Base-by-base conservation (phyloP, 2,329 filamentous ascomycete species). In the Paraphaeosphaeria minitans region DNA sequence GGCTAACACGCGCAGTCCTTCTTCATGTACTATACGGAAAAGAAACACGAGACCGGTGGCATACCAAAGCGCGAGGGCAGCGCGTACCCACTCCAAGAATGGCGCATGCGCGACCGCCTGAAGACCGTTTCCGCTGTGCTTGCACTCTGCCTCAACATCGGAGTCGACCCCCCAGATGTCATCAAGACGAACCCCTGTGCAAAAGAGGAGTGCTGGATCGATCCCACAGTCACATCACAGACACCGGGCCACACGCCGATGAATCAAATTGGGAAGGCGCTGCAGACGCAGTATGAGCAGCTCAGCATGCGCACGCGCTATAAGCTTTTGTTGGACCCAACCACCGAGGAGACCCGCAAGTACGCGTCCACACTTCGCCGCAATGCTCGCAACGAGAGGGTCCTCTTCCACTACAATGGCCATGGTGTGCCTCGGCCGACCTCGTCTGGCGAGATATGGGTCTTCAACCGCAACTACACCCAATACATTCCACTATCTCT, bases 21-120 rank as follows among this genome's bases (percentile, higher is more conserved):
- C 87, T 98, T 97, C 82, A 98, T 98, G 94, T 99, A 99, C 79
- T 99, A 91, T 78, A 97, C 94, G 63, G 95, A 99, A 78, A 98
- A 98, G 78, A 89, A 94, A 54, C 95, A 99, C 78, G 95, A 98
- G 75, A 95, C 92, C 22, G 94, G 92, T 37, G 95, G 93, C 22
- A 92, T 93, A 66, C 92, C 93, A 16, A 92, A 93, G 73, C 79
- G 80, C 58, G 80, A 82, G 21, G 80, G 80, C 57, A 80, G 78
- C 64, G 74, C 73, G 37, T 78, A 76, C 58, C 84, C 87, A 53
- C 84, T 96, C 6, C 91, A 96, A 74, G 95, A 98, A 75, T 99
- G 95, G 95, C 90, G 95, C 58, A 97, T 98, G 91, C 89, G 93
- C 67, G 95, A 99, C 76, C 87, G 95, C 14, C 83, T 98, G 62